Evolutionary conservation across 202 grass and related monocot species (phyloP).

Genomic region (Setaria italica): DNA sequence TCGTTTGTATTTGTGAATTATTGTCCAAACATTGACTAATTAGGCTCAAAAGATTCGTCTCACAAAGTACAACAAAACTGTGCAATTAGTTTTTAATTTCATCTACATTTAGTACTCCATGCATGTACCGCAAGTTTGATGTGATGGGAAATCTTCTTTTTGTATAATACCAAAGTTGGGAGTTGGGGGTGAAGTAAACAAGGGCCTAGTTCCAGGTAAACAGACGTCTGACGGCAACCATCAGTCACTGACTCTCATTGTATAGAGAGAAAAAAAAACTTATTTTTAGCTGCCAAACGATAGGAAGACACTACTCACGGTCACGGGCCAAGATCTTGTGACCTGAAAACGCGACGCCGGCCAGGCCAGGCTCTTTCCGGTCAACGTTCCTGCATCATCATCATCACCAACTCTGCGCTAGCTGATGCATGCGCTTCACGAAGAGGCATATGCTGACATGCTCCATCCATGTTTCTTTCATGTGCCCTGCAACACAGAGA

Average conservation of each 20-base stretch:
- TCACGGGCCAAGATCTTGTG: background rate
- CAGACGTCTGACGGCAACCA: background rate
- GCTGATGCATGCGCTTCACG: background rate
- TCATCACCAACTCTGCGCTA: too few species aligned
- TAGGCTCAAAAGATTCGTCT: too few species aligned
- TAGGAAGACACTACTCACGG: constrained; percentile 24
- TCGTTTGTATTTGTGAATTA: too few species aligned
- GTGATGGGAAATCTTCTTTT: too few species aligned
- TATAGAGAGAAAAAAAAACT: background rate
- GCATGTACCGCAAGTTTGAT: too few species aligned
- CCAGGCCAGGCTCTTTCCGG: background rate
- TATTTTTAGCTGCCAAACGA: background rate
- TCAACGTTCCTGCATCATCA: constrained; percentile 25
- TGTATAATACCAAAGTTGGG: too few species aligned
- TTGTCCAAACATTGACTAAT: too few species aligned
- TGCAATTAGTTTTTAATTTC: too few species aligned
- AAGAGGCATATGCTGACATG: constrained; percentile 2
- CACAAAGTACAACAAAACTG: too few species aligned
- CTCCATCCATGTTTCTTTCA: background rate
- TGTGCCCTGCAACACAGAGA: background rate
- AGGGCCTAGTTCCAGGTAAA: background rate
- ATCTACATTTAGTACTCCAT: too few species aligned
- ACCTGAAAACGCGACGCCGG: background rate
- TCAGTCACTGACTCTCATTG: background rate
- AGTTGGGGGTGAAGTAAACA: too few species aligned